A percentile compares a stretch with the other conserved stretches of the same genome.
phyloP scores from a whole-genome alignment of 768 basidiomycete genomes.

The Leccinum broughii region DNA sequence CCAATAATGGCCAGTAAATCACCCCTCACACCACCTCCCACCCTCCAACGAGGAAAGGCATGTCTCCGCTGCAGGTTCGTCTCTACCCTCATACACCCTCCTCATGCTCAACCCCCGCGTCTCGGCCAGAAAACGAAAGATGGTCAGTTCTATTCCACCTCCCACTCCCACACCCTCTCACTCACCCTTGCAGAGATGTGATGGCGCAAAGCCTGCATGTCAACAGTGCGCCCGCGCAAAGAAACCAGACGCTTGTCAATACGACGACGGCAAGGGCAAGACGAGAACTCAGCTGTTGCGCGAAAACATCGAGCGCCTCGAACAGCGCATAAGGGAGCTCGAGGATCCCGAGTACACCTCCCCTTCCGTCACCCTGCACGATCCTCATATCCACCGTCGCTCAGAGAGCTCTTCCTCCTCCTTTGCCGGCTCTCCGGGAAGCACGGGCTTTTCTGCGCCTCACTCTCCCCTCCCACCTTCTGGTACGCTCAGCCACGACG shows the following conservation, averaged over 20 bases:
- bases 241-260: slow-evolving; percentile 73
- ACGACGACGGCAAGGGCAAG: slow-evolving; percentile 84
- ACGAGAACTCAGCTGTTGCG: slow-evolving; percentile 77
- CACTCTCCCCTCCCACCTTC: slow-evolving; percentile 61
- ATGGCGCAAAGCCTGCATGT: slow-evolving; percentile 74
- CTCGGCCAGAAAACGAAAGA: slow-evolving; percentile 61
- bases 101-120: slow-evolving; percentile 15
- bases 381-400: slow-evolving; percentile 52
- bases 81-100: neutral
- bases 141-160: slow-evolving; percentile 42
- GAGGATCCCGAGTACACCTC: slow-evolving; percentile 74
- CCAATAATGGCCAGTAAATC: slow-evolving; percentile 38
- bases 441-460: slow-evolving; percentile 51
- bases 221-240: slow-evolving; percentile 79
- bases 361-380: slow-evolving; percentile 67
- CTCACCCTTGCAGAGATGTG: slow-evolving; percentile 57
- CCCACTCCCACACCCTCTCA: slow-evolving; percentile 12
- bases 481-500: slow-evolving; percentile 35
- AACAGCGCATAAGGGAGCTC: slow-evolving; percentile 69
- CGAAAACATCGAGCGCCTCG: slow-evolving; percentile 73
- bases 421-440: slow-evolving; percentile 49
- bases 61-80: slow-evolving; percentile 71
- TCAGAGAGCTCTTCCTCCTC: slow-evolving; percentile 56
- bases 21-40: slow-evolving; percentile 31
- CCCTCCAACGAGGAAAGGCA: slow-evolving; percentile 68